These are phyloP conservation scores for Physcomitrium patens DNA, from an alignment of 225 moss, liverwort and hornwort genomes.

Conservation along the genomic window DNA sequence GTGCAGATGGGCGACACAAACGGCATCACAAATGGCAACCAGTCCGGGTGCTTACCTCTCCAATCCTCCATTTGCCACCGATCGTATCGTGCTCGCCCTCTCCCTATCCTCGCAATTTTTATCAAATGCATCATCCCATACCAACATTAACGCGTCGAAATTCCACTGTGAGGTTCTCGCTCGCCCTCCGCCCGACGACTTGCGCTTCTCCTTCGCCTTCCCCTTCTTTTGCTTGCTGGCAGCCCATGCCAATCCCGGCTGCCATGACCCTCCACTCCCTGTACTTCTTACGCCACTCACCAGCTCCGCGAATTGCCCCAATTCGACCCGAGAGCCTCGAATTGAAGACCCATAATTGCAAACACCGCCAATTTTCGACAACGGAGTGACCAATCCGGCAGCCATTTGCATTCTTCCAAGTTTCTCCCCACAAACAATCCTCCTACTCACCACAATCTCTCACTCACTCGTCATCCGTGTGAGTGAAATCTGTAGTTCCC, in stretches of 20 bases:
- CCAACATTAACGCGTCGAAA: slow-evolving; percentile 91
- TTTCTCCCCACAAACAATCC: not conserved
- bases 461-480: not conserved
- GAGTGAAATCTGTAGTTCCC: too few relatives aligned
- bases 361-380: not conserved
- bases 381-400: not conserved
- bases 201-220: slow-evolving; percentile 67
- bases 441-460: slow-evolving; percentile 4
- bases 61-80: slow-evolving; percentile 50
- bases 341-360: slow-evolving; percentile 24
- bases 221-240: slow-evolving; percentile 73
- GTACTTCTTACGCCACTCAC: not conserved
- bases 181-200: slow-evolving; percentile 13
- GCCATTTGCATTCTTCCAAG: slow-evolving; percentile 31
- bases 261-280: slow-evolving; percentile 19
- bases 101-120: slow-evolving; percentile 58
- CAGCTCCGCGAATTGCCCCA: not conserved
- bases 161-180: slow-evolving; percentile 57
- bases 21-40: not conserved
- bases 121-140: slow-evolving; percentile 88
- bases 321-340: slow-evolving; percentile 7
- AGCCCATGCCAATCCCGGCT: slow-evolving; percentile 45
- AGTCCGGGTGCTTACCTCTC: slow-evolving; percentile 41
- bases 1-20: not conserved
- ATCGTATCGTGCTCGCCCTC: slow-evolving; percentile 42